Base-by-base conservation (phyloP, 306 rosid genomes). In the Dalbergia cochinchinensis region DNA sequence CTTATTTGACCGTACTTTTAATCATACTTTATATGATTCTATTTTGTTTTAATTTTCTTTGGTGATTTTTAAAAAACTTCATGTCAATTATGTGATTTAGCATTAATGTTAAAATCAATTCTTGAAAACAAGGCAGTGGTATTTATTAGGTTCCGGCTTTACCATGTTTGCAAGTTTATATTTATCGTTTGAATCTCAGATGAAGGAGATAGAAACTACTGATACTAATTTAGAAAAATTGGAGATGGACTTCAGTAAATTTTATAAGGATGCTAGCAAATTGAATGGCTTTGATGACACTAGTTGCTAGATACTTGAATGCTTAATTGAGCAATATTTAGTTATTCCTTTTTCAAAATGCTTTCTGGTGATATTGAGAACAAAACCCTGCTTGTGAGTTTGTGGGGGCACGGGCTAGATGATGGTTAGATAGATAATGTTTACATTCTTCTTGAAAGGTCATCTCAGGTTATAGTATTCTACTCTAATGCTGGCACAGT, bases 61-160 rank as follows among this genome's bases (percentile, higher is more conserved):
- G 37, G 16, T 71, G 78, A 7, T 14, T 81, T 34, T 8, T 4
- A 12, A 58, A 8, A 8, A 58, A 5, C 50, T 15, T 50, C 13
- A 4, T 12, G 44, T 69, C 53, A 42, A 5, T 57, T 82, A 20
- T 16, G 7, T 5, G 2, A 5, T 58, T 68, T 51, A 54, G 68
- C 16, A 37, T 18, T 64, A 69, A 16, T 48, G 33, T 51, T 72
- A 11, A 20, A 47, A 53, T 69, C 18, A 16, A 35, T 60, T 80
- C 11, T 61, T 61, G 59, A 51, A 20, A 69, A 16, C 39, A 60
- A 39, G 66, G 51, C 22, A 16, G 15, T 14, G 47, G 12, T 65
- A 82, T 71, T 8, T 42, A 67, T 73, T 57, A 42, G n/a, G 13
- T 78, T 66, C 41, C 18, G 51, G 59, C 14, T 45, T 69, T 63